These are phyloP conservation scores for Xylaria telfairii DNA, from an alignment of 495 filamentous ascomycete species.

Conservation along the genomic window DNA sequence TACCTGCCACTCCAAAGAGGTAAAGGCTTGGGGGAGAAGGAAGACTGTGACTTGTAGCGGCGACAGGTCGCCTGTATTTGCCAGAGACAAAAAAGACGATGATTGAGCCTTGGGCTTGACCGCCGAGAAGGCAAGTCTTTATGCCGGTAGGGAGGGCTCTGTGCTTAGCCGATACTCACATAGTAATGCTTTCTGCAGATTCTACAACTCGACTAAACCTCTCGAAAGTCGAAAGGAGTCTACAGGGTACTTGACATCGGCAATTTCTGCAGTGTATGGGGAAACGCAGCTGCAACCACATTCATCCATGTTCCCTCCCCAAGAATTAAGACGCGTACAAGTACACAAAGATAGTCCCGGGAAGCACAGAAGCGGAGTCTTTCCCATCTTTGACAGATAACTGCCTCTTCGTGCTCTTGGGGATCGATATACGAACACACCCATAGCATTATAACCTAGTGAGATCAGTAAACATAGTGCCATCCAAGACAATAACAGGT, in stretches of 20 bases:
- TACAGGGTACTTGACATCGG: conserved; percentile 28
- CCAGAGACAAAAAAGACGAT: conserved; percentile 34
- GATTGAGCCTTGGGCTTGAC: conserved; percentile 42
- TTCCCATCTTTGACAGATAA: conserved; percentile 29
- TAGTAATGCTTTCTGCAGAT: conserved; percentile 25
- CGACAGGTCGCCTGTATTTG: conserved; percentile 32
- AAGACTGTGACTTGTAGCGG: conserved; percentile 33
- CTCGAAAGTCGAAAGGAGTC: conserved; percentile 18
- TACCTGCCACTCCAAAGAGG: conserved; percentile 32
- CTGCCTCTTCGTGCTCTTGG: conserved; percentile 3
- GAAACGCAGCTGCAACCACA: conserved; percentile 48
- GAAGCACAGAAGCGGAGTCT: conserved; percentile 39
- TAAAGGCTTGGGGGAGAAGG: conserved; percentile 25
- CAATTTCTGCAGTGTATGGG: conserved; percentile 40
- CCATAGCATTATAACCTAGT: conserved; percentile 5
- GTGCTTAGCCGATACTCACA: conserved; percentile 45
- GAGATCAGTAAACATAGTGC: conserved; percentile 20
- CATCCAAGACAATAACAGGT: neutral
- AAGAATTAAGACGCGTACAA: conserved; percentile 43
- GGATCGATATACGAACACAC: neutral
- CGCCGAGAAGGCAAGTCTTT: conserved; percentile 40
- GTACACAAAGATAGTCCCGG: conserved; percentile 39
- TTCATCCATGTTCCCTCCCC: conserved; percentile 41
- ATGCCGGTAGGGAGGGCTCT: conserved; percentile 37
- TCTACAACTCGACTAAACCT: conserved; percentile 22